Evolutionary conservation across 2,329 filamentous ascomycete genomes (phyloP).

Genomic region (Fusarium compactum): DNA sequence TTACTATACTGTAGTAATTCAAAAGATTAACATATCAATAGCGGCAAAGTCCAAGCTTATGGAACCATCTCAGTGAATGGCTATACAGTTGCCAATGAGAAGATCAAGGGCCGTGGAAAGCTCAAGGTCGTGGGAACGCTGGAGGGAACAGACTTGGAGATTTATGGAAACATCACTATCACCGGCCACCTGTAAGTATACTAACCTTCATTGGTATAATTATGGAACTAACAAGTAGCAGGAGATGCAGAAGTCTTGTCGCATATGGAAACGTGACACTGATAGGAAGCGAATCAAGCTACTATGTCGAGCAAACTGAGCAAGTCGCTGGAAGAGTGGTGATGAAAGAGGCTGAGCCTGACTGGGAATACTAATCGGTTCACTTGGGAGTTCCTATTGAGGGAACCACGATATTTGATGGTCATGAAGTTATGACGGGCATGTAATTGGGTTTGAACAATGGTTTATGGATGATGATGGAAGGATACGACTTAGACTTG

Average conservation of each 20-base stretch:
- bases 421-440: neutral
- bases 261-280: constrained; percentile 62
- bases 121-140: constrained; percentile 58
- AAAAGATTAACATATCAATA: constrained; percentile 35
- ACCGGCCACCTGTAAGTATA: constrained; percentile 57
- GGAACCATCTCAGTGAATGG: constrained; percentile 60
- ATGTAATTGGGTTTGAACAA: neutral
- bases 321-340: constrained; percentile 59
- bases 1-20: rapidly evolving
- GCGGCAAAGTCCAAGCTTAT: constrained; percentile 60
- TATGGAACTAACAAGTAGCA: constrained; percentile 28
- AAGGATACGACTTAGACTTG: neutral
- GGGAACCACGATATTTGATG: neutral
- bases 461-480: neutral
- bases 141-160: constrained; percentile 58
- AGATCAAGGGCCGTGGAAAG: constrained; percentile 62
- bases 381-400: neutral
- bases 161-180: constrained; percentile 61
- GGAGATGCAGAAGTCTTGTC: constrained; percentile 58
- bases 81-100: constrained; percentile 54
- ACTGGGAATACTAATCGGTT: constrained; percentile 53
- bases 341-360: constrained; percentile 56
- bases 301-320: constrained; percentile 58
- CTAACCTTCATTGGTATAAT: constrained; percentile 4
- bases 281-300: constrained; percentile 59